Conservation (phyloP, 352 stramenopile genomes). For the Aphanomyces astaci region DNA sequence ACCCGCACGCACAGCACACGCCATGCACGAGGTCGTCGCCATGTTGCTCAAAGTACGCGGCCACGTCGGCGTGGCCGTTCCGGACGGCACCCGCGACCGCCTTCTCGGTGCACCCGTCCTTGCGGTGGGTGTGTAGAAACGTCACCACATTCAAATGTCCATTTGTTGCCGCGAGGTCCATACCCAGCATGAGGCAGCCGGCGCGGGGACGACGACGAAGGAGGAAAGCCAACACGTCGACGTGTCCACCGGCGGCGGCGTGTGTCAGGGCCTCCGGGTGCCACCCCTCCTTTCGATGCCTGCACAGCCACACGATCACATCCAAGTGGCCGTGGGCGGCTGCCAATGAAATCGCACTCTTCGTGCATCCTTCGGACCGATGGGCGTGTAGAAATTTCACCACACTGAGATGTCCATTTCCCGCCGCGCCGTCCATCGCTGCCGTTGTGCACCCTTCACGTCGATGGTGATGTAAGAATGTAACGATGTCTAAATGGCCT, state of each 20-base stretch:
- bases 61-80: background rate
- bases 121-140: constrained; percentile 2
- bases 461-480: background rate
- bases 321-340: constrained; percentile 7
- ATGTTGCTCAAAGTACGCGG: background rate
- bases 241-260: constrained; percentile 1
- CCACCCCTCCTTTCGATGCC: constrained; percentile 15
- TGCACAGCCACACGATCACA: background rate
- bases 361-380: background rate
- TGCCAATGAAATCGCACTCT: constrained; percentile 3
- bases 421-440: constrained; percentile 11
- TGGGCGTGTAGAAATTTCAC: constrained; percentile 10
- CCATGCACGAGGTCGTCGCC: background rate
- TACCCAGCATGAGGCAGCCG: background rate
- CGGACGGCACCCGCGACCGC: background rate
- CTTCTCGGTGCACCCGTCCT: background rate
- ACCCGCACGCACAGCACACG: background rate
- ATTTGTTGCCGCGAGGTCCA: background rate
- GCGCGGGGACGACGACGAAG: background rate
- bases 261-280: background rate
- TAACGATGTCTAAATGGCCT: constrained; percentile 1
- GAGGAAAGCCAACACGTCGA: constrained; percentile 8
- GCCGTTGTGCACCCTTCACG: constrained; percentile 4
- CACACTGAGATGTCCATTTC: background rate
- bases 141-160: background rate